Conservation (phyloP, 257 asterid species). For the Scutellaria baicalensis region DNA sequence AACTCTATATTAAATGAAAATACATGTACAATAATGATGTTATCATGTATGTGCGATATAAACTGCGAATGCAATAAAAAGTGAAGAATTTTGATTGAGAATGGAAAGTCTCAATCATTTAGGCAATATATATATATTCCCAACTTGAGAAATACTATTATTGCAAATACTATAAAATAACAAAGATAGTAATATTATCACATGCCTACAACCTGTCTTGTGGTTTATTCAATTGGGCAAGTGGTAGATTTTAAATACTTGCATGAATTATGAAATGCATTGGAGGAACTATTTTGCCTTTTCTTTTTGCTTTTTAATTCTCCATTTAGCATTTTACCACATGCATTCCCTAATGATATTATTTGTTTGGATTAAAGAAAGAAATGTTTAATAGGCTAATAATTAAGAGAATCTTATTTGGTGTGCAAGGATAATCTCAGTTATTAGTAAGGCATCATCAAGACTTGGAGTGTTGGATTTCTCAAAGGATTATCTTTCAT, state of each 20-base stretch:
- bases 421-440: neutral
- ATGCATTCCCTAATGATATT: conserved; percentile 22
- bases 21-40: no score
- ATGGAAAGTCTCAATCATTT: neutral
- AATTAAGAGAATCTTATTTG: conserved; percentile 7
- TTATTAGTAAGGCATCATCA: conserved; percentile 6
- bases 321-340: conserved; percentile 28
- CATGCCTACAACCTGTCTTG: conserved; percentile 20
- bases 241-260: neutral
- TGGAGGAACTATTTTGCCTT: neutral
- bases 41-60: no score
- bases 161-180: neutral
- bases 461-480: conserved; percentile 32
- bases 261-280: neutral
- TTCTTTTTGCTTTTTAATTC: conserved; percentile 10
- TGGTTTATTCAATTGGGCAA: conserved; percentile 15
- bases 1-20: no score
- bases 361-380: neutral
- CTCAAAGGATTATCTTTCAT: neutral
- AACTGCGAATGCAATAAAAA: no score
- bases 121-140: neutral
- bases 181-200: neutral
- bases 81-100: no score
- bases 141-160: neutral
- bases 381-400: neutral